These are phyloP conservation scores for Macadamia integrifolia DNA, from an alignment of 164 flowering plant species.

Conservation along the genomic window DNA sequence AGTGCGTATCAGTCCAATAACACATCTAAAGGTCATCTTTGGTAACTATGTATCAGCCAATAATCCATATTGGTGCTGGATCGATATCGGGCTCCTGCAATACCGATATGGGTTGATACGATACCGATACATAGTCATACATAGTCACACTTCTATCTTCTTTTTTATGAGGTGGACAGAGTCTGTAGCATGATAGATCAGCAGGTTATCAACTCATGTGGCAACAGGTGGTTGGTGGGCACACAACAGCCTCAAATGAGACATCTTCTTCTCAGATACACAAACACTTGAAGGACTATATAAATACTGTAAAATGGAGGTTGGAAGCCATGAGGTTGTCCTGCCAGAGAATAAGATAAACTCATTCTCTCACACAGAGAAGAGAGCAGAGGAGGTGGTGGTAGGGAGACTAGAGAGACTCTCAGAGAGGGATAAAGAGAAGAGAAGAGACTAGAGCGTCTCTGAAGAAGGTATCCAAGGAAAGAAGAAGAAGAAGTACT, in stretches of 20 bases:
- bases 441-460: conserved; percentile 2
- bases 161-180: conserved; percentile 24
- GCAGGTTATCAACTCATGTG: conserved; percentile 39
- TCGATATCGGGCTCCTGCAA: too few species aligned
- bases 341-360: neutral
- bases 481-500: neutral
- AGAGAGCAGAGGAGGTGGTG: too few species aligned
- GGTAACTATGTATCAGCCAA: too few species aligned
- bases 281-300: conserved; percentile 14
- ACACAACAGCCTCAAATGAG: conserved; percentile 48
- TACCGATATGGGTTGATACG: too few species aligned
- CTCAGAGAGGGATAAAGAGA: conserved; percentile 6
- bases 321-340: conserved; percentile 1
- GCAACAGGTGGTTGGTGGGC: conserved; percentile 12
- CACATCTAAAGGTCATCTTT: neutral
- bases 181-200: conserved; percentile 19
- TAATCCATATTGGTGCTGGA: too few species aligned
- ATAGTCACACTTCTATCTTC: too few species aligned
- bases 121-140: too few species aligned
- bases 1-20: too few species aligned
- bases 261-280: conserved; percentile 13
- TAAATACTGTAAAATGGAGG: conserved; percentile 13
- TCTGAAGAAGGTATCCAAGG: too few species aligned
- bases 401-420: conserved; percentile 4
- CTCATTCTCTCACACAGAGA: too few species aligned